Percentiles rank a stretch among this genome's conserved stretches.
phyloP scores from a whole-genome alignment of 163 green algal genomes.

The Coccomyxa subellipsoidea region DNA sequence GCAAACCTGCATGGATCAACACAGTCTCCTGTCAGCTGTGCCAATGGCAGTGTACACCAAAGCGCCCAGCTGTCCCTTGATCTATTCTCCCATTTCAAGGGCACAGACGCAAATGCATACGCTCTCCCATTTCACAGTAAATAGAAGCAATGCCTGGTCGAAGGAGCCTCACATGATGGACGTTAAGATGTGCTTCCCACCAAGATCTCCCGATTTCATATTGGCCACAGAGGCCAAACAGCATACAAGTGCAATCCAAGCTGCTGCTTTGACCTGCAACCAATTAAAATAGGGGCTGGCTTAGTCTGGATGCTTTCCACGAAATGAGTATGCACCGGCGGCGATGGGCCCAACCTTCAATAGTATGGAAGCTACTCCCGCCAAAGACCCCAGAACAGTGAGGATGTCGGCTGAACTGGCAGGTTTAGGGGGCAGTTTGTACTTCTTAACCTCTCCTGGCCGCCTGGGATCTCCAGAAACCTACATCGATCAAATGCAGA shows the following conservation, averaged over 20 bases:
- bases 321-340: too few species aligned
- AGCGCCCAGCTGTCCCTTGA: too few species aligned
- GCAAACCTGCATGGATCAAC: not conserved
- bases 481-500: not conserved
- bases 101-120: too few species aligned
- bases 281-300: too few species aligned
- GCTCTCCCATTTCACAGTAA: too few species aligned
- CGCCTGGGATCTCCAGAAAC: not conserved
- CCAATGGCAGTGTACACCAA: not conserved
- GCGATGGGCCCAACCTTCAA: too few species aligned
- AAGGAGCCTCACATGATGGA: not conserved
- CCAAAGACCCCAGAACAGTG: not conserved
- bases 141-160: too few species aligned
- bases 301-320: too few species aligned
- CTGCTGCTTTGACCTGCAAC: not conserved
- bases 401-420: not conserved
- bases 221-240: not conserved
- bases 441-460: not conserved
- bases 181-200: not conserved
- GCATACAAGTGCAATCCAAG: not conserved
- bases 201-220: not conserved
- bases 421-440: not conserved
- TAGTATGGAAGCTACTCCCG: not conserved
- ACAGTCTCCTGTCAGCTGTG: not conserved
- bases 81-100: too few species aligned